Base-by-base conservation (phyloP, 2,329 filamentous ascomycete species). In the Trichoderma cornu-damae region DNA sequence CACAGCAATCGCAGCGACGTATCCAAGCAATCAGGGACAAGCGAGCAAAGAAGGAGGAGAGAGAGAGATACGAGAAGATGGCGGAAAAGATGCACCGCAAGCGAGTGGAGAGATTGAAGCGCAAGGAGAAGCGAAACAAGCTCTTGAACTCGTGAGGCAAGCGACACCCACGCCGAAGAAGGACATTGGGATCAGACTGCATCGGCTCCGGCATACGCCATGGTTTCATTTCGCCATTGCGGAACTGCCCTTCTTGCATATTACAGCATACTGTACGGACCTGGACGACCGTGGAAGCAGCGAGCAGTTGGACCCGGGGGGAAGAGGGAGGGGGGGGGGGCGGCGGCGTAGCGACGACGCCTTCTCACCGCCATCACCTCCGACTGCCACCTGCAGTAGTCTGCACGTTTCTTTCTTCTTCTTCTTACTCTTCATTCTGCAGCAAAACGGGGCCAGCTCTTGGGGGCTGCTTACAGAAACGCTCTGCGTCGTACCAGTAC, bases 61-160 rank as follows among this genome's bases (percentile, higher is more conserved):
- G 88, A 73, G 90, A 92, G 68, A 81, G 93, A 64, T 97, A 93
- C 70, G 90, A 91, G 72, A 90, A 92, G 78, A 84, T 99, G 84
- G 93, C 91, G 18, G 90, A 91, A 76, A 97, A 94, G 78, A 97
- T 99, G 94, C 93, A 97, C 77, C 85, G 84, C 74, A 97, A 96
- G 81, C 82, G 92, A 61, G 87, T 97, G 11, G 94, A 99, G 75
- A 84, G 94, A 66, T 75, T 96, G 73, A 96, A 91, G 85, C 84
- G 92, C 69, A 89, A 90, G 73, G 94, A 99, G 79, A 97, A 97
- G 86, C 85, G 94, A 70, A 99, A 93, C 75, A 94, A 93, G 77
- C 75, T 90, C 70, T 70, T 88, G 67, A 86, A 86, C 70, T 86
- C 84, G 60, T 87, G 77, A 72, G 63, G 51, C 26, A 20, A 43